Evolutionary conservation across 768 basidiomycete species (phyloP).

Genomic region (Leucocoprinus leucothites): DNA sequence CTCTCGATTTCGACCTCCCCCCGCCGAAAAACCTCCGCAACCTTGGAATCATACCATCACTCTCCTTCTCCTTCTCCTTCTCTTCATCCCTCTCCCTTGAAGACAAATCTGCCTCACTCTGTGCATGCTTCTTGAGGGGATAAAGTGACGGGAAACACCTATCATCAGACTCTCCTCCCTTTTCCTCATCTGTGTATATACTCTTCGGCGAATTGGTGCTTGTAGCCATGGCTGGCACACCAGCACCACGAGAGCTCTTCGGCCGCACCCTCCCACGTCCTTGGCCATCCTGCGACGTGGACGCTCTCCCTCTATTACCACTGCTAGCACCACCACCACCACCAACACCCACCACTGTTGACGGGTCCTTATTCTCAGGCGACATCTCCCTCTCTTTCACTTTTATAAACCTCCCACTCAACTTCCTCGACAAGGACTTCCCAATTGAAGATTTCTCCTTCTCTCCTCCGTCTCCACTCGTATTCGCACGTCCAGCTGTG

Average conservation of each 20-base stretch:
- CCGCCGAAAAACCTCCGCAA: slow-evolving; percentile 6
- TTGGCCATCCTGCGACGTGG: too few relatives aligned
- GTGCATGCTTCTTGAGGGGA: slow-evolving; percentile 6
- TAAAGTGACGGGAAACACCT: slow-evolving; percentile 1
- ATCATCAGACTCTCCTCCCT: slow-evolving; percentile 1
- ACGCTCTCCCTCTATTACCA: too few relatives aligned
- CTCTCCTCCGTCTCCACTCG: not conserved
- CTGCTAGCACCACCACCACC: not conserved
- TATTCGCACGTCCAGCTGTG: not conserved
- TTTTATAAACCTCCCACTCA: slow-evolving; percentile 5
- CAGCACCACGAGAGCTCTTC: too few relatives aligned
- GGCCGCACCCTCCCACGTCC: too few relatives aligned
- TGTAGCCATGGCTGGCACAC: too few relatives aligned
- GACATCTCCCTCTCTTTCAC: not conserved
- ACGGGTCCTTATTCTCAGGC: not conserved
- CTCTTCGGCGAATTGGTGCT: not conserved
- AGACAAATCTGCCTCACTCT: not conserved
- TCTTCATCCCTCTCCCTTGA: not conserved
- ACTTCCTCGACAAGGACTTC: slow-evolving; percentile 5
- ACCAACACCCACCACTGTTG: not conserved
- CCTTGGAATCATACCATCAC: not conserved
- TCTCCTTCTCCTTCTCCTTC: not conserved
- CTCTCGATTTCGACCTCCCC: slow-evolving; percentile 1
- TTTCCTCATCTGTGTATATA: not conserved
- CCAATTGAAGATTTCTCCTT: not conserved